A percentile compares a stretch with the other conserved stretches of the same genome.
These are phyloP conservation scores for Heracleum sosnowskyi DNA, from an alignment of 129 eudicot genomes.

Conservation along the genomic window DNA sequence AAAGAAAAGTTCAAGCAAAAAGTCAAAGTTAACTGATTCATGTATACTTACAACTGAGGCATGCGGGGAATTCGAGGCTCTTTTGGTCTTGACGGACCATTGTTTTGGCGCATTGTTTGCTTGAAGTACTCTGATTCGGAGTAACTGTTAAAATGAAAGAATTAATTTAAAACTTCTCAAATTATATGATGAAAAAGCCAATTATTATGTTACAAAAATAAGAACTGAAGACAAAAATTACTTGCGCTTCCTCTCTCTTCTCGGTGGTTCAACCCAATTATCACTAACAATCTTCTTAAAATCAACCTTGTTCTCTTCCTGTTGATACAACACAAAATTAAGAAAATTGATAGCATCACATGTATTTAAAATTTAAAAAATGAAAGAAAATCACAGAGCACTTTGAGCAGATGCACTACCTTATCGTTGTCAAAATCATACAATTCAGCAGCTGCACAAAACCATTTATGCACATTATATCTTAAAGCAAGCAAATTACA, in stretches of 20 bases:
- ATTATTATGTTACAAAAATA: not conserved
- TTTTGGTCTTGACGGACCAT: constrained; percentile 89
- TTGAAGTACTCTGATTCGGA: constrained; percentile 98
- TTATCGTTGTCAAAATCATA: constrained; percentile 90
- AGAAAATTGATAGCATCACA: not conserved
- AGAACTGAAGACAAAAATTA: constrained; percentile 18
- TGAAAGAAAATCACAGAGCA: not conserved
- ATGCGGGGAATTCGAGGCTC: constrained; percentile 98
- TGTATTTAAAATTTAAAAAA: not conserved
- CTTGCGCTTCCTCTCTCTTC: constrained; percentile 98
- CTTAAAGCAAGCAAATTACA: not conserved
- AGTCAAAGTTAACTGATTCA: not conserved
- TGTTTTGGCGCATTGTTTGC: constrained; percentile 96
- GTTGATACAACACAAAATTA: not conserved
- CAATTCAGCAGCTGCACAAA: constrained; percentile 88
- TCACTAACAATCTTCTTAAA: constrained; percentile 95
- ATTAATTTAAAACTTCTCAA: not conserved
- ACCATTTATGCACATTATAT: constrained; percentile 16
- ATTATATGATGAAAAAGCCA: not conserved
- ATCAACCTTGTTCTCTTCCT: constrained; percentile 90
- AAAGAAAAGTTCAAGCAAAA: not conserved
- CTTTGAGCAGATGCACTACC: constrained; percentile 27
- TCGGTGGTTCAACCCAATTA: constrained; percentile 95
- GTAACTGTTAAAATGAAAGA: constrained; percentile 38
- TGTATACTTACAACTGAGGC: constrained; percentile 81